Evolutionary conservation across 176 grass and related monocot species (phyloP).

Genomic region (Carex myosuroides): DNA sequence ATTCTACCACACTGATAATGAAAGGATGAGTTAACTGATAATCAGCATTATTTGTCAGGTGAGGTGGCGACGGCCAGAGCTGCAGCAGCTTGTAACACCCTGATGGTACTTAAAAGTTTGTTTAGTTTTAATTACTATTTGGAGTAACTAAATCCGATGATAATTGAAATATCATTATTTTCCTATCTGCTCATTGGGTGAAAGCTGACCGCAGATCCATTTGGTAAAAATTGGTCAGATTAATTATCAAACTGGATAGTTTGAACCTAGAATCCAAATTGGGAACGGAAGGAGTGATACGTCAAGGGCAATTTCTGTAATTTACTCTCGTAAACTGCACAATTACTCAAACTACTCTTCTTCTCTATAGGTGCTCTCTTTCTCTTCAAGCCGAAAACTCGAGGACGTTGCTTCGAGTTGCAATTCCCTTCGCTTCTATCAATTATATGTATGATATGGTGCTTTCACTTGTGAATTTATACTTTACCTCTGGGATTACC

Average conservation of each 20-base stretch:
- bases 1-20: neutral
- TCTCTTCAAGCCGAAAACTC: slow-evolving; percentile 49
- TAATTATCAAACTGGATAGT: neutral
- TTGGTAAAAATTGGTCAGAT: neutral
- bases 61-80: slow-evolving; percentile 83
- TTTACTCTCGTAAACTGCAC: neutral
- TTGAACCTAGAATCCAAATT: neutral
- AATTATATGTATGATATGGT: slow-evolving; percentile 70
- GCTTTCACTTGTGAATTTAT: neutral
- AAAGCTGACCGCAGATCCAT: slow-evolving; percentile 25
- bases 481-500: neutral
- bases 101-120: slow-evolving; percentile 41
- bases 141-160: slow-evolving; percentile 6
- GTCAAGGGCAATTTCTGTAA: neutral
- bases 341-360: neutral
- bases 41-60: slow-evolving; percentile 37
- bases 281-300: neutral
- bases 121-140: neutral
- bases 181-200: slow-evolving; percentile 41
- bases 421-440: slow-evolving; percentile 67
- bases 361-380: slow-evolving; percentile 60
- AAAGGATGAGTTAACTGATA: neutral
- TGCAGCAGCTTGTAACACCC: slow-evolving; percentile 65
- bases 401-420: slow-evolving; percentile 82
- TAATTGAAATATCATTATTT: slow-evolving; percentile 34